phyloP scores from a whole-genome alignment of 768 basidiomycete species.

The Leccinum variicolor region DNA sequence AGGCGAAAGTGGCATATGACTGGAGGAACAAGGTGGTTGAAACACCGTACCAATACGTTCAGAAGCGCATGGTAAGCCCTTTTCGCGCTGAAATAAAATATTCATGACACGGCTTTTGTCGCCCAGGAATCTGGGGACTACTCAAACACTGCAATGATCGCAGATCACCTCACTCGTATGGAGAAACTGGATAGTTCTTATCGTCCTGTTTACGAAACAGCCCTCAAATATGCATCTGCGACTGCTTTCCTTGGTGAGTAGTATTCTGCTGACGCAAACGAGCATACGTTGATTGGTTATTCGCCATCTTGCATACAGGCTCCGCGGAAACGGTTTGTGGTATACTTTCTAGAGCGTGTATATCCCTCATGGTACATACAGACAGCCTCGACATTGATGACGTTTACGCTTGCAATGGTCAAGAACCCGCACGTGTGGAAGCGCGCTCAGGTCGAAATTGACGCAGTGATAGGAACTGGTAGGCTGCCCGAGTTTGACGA shows the following conservation, averaged over 20 bases:
- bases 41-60: background rate
- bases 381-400: background rate
- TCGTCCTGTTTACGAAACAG: background rate
- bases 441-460: background rate
- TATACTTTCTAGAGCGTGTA: background rate
- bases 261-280: background rate
- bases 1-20: background rate
- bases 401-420: background rate
- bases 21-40: conserved; percentile 2
- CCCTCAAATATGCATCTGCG: background rate
- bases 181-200: background rate
- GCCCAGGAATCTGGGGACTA: background rate
- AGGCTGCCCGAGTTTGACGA: background rate
- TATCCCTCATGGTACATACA: background rate
- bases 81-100: background rate
- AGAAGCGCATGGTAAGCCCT: background rate
- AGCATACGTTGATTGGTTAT: background rate
- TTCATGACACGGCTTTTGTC: background rate
- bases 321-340: background rate
- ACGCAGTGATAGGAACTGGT: background rate
- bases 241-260: background rate
- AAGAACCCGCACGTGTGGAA: background rate
- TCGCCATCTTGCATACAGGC: background rate
- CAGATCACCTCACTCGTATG: background rate
- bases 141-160: background rate